Conservation (phyloP, 768 basidiomycete species). For the Auriscalpium microsporum region DNA sequence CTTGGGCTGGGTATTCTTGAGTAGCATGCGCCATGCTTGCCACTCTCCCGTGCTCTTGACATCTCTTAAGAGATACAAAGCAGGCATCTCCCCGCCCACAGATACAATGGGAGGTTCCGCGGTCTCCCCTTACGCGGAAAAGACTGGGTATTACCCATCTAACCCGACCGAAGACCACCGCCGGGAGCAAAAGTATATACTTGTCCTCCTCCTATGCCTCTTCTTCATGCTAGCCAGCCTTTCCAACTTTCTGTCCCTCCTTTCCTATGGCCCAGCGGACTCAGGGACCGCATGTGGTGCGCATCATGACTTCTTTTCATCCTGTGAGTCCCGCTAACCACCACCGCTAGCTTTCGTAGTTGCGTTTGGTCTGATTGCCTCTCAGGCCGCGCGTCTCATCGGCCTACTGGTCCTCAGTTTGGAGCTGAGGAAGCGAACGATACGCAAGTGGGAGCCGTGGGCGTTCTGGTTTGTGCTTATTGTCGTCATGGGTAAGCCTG, state of each 20-base stretch:
- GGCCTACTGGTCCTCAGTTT: constrained; percentile 6
- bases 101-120: background rate
- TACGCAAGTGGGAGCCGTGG: constrained; percentile 1
- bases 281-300: background rate
- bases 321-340: background rate
- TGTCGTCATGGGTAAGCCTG: constrained; percentile 5
- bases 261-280: background rate
- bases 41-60: constrained; percentile 15
- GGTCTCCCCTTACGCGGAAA: background rate
- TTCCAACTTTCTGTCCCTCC: constrained; percentile 9
- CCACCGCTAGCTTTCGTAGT: constrained; percentile 3
- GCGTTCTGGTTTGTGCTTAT: constrained; percentile 3
- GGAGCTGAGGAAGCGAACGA: background rate
- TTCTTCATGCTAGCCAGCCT: constrained; percentile 15
- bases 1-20: constrained; percentile 33
- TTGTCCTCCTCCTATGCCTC: constrained; percentile 8
- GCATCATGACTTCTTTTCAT: background rate
- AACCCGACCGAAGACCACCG: background rate
- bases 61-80: background rate
- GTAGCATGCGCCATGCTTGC: constrained; percentile 22
- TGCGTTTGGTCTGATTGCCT: background rate
- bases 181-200: background rate
- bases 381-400: constrained; percentile 5
- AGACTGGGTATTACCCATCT: background rate
- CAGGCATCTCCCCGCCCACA: background rate